These are phyloP conservation scores for Aspergillus clavatus DNA, from an alignment of 2,329 filamentous ascomycete species.

Conservation along the genomic window DNA sequence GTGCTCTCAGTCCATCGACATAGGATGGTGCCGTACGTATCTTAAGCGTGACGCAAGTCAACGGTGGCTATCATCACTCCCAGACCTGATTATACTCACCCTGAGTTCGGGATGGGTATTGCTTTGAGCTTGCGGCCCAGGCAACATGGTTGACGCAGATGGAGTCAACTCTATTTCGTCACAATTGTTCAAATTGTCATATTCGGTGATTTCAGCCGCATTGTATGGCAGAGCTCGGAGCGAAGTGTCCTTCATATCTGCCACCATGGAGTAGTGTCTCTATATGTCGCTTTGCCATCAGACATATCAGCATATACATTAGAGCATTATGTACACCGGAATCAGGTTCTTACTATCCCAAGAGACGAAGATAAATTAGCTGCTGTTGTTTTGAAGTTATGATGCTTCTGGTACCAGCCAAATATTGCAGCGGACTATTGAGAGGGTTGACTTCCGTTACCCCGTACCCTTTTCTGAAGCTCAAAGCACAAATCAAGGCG, in stretches of 20 bases:
- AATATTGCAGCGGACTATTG: no score
- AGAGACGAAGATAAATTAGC: no score
- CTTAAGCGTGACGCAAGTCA: slow-evolving; percentile 16
- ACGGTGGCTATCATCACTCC: neutral
- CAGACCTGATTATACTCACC: slow-evolving; percentile 15
- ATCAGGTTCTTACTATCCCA: slow-evolving; percentile 5
- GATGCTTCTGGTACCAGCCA: no score
- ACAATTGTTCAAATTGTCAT: neutral
- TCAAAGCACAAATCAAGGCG: no score
- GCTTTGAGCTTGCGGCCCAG: neutral
- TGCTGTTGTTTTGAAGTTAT: no score
- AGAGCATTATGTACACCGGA: no score
- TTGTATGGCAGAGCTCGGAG: neutral
- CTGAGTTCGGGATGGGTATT: slow-evolving; percentile 18
- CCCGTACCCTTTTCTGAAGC: no score
- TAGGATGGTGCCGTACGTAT: slow-evolving; percentile 25
- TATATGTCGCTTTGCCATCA: slow-evolving; percentile 4
- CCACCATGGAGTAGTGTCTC: neutral
- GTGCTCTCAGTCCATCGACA: slow-evolving; percentile 18
- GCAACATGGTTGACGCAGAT: neutral
- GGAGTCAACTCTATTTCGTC: neutral
- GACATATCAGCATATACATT: slow-evolving; percentile 4
- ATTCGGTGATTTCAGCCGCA: neutral
- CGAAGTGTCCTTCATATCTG: slow-evolving; percentile 4
- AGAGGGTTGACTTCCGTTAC: no score